Conservation (phyloP, 441 rosid species). For the Raphanus hybrid region DNA sequence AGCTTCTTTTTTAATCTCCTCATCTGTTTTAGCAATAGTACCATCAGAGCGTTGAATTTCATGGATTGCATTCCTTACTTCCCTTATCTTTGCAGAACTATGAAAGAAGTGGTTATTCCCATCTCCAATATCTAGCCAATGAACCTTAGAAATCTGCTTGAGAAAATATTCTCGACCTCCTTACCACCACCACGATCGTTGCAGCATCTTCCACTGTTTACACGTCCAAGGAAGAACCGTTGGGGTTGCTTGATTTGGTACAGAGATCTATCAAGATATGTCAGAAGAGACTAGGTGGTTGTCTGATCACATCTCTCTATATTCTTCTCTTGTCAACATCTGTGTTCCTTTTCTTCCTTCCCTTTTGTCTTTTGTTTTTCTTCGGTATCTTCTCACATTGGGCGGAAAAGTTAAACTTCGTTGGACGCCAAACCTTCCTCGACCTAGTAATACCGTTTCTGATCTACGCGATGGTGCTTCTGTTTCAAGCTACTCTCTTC, state of each 20-base stretch:
- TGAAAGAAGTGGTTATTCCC: too few relatives aligned
- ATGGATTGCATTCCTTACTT: too few relatives aligned
- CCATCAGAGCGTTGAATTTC: too few relatives aligned
- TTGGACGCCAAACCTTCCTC: not conserved
- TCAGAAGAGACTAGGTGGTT: conserved; percentile 38
- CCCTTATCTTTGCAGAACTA: too few relatives aligned
- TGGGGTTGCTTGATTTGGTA: conserved; percentile 21
- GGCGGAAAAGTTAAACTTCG: conserved; percentile 9
- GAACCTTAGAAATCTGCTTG: too few relatives aligned
- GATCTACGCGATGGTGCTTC: conserved; percentile 4
- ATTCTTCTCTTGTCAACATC: conserved; percentile 43
- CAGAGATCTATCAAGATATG: conserved; percentile 21
- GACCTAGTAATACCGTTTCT: not conserved
- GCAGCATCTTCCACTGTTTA: conserved; percentile 39
- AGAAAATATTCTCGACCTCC: conserved; percentile 36
- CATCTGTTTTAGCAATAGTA: too few relatives aligned
- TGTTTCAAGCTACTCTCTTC: conserved; percentile 25
- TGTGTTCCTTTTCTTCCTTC: conserved; percentile 38
- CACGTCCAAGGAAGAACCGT: conserved; percentile 21
- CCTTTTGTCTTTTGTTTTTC: conserved; percentile 36
- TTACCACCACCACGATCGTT: conserved; percentile 41
- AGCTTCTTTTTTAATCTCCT: too few relatives aligned
- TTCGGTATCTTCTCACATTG: conserved; percentile 43
- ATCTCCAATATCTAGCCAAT: too few relatives aligned
- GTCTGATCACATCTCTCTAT: conserved; percentile 43